phyloP scores from a whole-genome alignment of 2,329 filamentous ascomycete genomes.

The Pseudogymnoascus sp. region DNA sequence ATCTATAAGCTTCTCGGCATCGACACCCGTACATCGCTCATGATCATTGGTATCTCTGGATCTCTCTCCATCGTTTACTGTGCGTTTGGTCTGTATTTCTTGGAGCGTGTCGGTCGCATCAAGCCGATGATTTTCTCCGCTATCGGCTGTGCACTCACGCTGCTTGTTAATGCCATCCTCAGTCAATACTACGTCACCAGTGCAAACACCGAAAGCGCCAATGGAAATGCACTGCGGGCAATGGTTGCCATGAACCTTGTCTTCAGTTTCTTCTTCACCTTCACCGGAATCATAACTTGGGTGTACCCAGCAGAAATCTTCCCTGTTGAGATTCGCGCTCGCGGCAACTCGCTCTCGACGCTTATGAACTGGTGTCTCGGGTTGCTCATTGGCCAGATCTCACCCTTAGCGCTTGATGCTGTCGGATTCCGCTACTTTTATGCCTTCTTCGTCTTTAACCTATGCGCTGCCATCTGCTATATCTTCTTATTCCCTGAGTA shows the following conservation, averaged over 20 bases:
- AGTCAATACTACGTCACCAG: slow-evolving; percentile 35
- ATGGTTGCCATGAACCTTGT: slow-evolving; percentile 52
- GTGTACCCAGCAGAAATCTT: slow-evolving; percentile 53
- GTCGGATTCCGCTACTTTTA: slow-evolving; percentile 44
- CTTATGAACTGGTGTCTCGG: slow-evolving; percentile 53
- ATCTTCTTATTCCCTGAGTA: slow-evolving; percentile 20
- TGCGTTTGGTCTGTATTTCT: slow-evolving; percentile 30
- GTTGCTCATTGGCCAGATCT: slow-evolving; percentile 46
- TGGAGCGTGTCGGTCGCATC: slow-evolving; percentile 29
- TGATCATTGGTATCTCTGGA: slow-evolving; percentile 45
- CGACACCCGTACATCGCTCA: slow-evolving; percentile 36
- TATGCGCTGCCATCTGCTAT: slow-evolving; percentile 31
- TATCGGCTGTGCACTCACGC: slow-evolving; percentile 43
- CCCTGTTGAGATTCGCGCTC: slow-evolving; percentile 51
- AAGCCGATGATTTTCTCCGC: slow-evolving; percentile 36
- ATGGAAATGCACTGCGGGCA: slow-evolving; percentile 40
- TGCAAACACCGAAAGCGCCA: slow-evolving; percentile 35
- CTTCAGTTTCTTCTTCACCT: slow-evolving; percentile 39
- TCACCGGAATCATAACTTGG: slow-evolving; percentile 50
- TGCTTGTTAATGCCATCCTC: slow-evolving; percentile 47
- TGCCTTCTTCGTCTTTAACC: slow-evolving; percentile 42
- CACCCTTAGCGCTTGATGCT: slow-evolving; percentile 48
- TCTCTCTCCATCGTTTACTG: slow-evolving; percentile 41
- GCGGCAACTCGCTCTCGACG: slow-evolving; percentile 54
- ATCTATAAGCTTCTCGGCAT: slow-evolving; percentile 28